A percentile compares a stretch with the other conserved stretches of the same genome.
These are phyloP conservation scores for Trichocladium antarcticum DNA, from an alignment of 495 filamentous ascomycete species.

Conservation along the genomic window DNA sequence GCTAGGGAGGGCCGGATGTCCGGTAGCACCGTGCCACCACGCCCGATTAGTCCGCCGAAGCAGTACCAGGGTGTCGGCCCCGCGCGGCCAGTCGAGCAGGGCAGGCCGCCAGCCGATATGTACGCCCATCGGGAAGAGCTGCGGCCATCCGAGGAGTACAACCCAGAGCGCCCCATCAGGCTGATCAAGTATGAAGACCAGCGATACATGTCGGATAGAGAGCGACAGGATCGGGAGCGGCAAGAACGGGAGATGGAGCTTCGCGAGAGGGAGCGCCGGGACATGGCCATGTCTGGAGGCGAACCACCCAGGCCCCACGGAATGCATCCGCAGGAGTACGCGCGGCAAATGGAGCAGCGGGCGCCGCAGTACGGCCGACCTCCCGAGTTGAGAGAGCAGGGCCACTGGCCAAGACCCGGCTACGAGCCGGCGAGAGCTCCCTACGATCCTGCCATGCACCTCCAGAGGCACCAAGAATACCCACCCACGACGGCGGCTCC, in stretches of 20 bases:
- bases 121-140: conserved; percentile 36
- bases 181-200: conserved; percentile 30
- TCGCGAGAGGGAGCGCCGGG: conserved; percentile 28
- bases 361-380: conserved; percentile 31
- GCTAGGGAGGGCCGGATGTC: conserved; percentile 33
- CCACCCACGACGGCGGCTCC: conserved; percentile 29
- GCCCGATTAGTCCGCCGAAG: conserved; percentile 43
- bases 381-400: conserved; percentile 36
- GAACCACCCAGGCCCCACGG: conserved; percentile 21
- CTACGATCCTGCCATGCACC: conserved; percentile 31
- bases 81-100: conserved; percentile 31
- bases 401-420: conserved; percentile 31
- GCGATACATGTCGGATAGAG: conserved; percentile 27
- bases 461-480: conserved; percentile 33
- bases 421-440: conserved; percentile 32
- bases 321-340: conserved; percentile 23
- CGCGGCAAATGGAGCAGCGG: conserved; percentile 25
- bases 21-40: conserved; percentile 31
- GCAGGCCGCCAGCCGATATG: conserved; percentile 30
- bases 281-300: conserved; percentile 29
- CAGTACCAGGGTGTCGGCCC: conserved; percentile 34
- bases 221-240: conserved; percentile 29
- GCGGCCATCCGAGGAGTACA: conserved; percentile 31
- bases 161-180: conserved; percentile 35
- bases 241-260: conserved; percentile 30